Percentiles rank a stretch among this genome's conserved stretches.
These are phyloP conservation scores for Aspergillus heteromorphus DNA, from an alignment of 495 filamentous ascomycete genomes.

Conservation along the genomic window DNA sequence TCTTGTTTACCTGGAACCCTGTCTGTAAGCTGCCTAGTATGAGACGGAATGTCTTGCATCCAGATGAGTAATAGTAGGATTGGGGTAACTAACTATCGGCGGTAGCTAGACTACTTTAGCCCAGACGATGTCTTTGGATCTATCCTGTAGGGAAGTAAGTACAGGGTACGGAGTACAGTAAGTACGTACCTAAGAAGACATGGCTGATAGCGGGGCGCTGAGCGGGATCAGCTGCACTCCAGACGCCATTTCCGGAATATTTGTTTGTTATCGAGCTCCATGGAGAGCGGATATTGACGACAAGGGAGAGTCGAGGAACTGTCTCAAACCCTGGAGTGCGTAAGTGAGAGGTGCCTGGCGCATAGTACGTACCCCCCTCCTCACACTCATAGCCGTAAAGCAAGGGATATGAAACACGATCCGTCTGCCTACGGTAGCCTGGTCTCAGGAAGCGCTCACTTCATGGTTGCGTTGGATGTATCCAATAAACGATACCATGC, in stretches of 20 bases:
- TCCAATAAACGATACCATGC: neutral
- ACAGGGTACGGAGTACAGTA: too few relatives aligned
- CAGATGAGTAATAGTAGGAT: neutral
- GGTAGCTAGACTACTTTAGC: too few relatives aligned
- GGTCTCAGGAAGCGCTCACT: constrained; percentile 10
- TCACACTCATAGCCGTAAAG: too few relatives aligned
- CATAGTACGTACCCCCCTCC: constrained; percentile 7
- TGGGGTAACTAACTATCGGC: neutral
- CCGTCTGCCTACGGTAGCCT: neutral
- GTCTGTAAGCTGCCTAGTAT: too few relatives aligned
- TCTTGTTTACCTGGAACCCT: neutral
- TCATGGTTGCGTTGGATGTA: neutral
- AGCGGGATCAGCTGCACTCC: neutral
- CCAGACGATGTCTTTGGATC: too few relatives aligned
- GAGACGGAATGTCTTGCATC: neutral
- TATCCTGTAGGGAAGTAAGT: too few relatives aligned
- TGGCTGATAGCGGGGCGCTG: neutral
- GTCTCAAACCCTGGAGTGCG: neutral
- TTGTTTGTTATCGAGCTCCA: neutral
- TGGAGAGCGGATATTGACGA: neutral
- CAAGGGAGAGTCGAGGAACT: too few relatives aligned
- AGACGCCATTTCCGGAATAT: neutral
- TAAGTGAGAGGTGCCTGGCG: constrained; percentile 1
- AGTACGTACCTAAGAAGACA: too few relatives aligned
- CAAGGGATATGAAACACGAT: constrained; percentile 15